These are phyloP conservation scores for Salix udensis DNA, from an alignment of 345 rosid genomes.

Conservation along the genomic window DNA sequence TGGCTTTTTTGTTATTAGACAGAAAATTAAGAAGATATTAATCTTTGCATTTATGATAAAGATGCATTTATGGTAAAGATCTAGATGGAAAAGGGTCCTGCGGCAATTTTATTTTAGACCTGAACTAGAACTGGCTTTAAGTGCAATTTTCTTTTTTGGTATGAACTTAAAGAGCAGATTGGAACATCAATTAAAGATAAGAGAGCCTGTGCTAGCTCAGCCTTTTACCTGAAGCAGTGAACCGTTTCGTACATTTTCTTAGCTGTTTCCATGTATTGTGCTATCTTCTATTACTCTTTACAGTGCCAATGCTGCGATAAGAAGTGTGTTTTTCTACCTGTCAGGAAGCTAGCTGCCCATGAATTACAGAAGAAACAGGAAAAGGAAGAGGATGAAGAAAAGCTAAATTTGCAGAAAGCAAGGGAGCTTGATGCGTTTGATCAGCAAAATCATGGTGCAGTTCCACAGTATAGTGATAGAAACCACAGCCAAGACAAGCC, in stretches of 20 bases:
- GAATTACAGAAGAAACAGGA: conserved; percentile 66
- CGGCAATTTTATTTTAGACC: background rate
- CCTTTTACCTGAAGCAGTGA: background rate
- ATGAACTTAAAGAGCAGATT: background rate
- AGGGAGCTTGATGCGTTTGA: conserved; percentile 88
- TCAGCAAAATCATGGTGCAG: conserved; percentile 94
- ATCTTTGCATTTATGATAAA: background rate
- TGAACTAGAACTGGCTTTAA: background rate
- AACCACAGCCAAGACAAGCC: conserved; percentile 64
- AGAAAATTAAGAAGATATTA: background rate
- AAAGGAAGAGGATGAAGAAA: conserved; percentile 84
- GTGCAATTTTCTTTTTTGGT: background rate
- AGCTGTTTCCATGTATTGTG: background rate
- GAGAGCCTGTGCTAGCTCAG: background rate
- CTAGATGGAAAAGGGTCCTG: background rate
- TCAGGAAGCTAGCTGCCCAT: conserved; percentile 75
- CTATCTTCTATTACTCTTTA: background rate
- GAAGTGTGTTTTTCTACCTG: conserved; percentile 7
- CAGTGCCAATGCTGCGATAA: background rate
- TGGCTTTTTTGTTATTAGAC: background rate
- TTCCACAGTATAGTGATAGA: conserved; percentile 75
- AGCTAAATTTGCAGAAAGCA: conserved; percentile 57
- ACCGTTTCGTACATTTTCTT: background rate
- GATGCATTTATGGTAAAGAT: too few relatives aligned
- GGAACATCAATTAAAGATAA: background rate